phyloP scores from a whole-genome alignment of 2,329 filamentous ascomycete species.

The Alternaria consortialis region DNA sequence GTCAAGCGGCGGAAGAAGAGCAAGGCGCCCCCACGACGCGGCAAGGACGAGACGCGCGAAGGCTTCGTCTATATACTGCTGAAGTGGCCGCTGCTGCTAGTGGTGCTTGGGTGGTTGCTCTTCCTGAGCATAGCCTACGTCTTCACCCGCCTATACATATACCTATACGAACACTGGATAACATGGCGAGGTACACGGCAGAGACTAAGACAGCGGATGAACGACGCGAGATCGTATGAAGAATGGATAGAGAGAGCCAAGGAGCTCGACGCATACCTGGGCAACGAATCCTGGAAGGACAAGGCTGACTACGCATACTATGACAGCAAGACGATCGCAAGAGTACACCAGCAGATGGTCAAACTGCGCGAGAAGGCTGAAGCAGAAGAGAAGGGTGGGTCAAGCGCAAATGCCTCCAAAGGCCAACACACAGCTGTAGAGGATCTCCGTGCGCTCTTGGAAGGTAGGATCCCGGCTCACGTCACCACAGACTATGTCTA shows the following conservation, averaged over 20 bases:
- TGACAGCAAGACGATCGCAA: slow-evolving; percentile 81
- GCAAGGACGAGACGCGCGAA: slow-evolving; percentile 90
- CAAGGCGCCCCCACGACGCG: slow-evolving; percentile 54
- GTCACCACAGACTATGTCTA: neutral
- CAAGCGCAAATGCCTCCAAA: slow-evolving; percentile 31
- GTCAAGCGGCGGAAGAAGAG: slow-evolving; percentile 60
- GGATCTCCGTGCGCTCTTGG: slow-evolving; percentile 78
- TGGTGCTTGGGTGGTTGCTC: slow-evolving; percentile 81
- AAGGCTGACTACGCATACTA: slow-evolving; percentile 81
- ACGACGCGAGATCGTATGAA: slow-evolving; percentile 75
- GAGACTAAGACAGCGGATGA: slow-evolving; percentile 73
- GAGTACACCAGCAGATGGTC: slow-evolving; percentile 78
- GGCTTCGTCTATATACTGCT: slow-evolving; percentile 87
- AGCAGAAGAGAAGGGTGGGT: slow-evolving; percentile 61
- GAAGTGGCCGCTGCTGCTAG: slow-evolving; percentile 89
- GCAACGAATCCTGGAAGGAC: slow-evolving; percentile 81
- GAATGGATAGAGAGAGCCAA: slow-evolving; percentile 86
- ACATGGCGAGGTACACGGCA: slow-evolving; percentile 87
- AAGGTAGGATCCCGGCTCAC: slow-evolving; percentile 51
- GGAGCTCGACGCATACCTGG: slow-evolving; percentile 80
- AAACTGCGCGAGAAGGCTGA: slow-evolving; percentile 65
- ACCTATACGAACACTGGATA: slow-evolving; percentile 88
- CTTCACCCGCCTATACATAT: slow-evolving; percentile 86
- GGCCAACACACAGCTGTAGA: slow-evolving; percentile 66
- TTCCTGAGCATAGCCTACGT: slow-evolving; percentile 79